Percentiles rank a stretch among this genome's conserved stretches.
These are phyloP conservation scores for Euptelea pleiosperma DNA, from an alignment of 164 flowering plant species.

Conservation along the genomic window DNA sequence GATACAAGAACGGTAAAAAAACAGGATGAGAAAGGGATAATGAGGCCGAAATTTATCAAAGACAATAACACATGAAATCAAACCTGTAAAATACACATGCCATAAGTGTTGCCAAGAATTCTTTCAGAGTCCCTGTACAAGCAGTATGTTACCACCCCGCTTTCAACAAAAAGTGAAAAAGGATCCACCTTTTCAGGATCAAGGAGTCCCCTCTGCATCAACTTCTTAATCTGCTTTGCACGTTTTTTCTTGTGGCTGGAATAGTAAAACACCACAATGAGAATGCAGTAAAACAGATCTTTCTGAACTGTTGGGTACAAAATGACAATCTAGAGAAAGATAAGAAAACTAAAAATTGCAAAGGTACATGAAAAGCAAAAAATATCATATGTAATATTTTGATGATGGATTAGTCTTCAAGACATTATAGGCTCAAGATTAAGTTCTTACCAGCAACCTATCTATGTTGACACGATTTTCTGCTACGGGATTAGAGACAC, in stretches of 20 bases:
- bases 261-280: too few relatives aligned
- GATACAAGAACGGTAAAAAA: background rate
- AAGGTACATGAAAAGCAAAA: too few relatives aligned
- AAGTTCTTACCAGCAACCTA: too few relatives aligned
- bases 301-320: too few relatives aligned
- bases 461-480: too few relatives aligned
- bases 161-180: constrained; percentile 74
- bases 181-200: constrained; percentile 88
- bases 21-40: background rate
- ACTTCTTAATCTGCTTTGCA: constrained; percentile 64
- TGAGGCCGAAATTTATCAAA: background rate
- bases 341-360: too few relatives aligned
- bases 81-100: constrained; percentile 98
- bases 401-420: too few relatives aligned
- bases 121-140: constrained; percentile 89
- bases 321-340: too few relatives aligned
- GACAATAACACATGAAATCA: background rate
- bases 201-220: constrained; percentile 62
- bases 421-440: too few relatives aligned
- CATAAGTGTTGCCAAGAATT: constrained; percentile 88
- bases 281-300: too few relatives aligned
- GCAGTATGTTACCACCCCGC: constrained; percentile 70
- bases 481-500: too few relatives aligned
- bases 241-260: constrained; percentile 93
- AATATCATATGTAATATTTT: too few relatives aligned